Evolutionary conservation across 805 yeast genomes (phyloP).

Genomic region (Sugiyamaella qingdaonensis): DNA sequence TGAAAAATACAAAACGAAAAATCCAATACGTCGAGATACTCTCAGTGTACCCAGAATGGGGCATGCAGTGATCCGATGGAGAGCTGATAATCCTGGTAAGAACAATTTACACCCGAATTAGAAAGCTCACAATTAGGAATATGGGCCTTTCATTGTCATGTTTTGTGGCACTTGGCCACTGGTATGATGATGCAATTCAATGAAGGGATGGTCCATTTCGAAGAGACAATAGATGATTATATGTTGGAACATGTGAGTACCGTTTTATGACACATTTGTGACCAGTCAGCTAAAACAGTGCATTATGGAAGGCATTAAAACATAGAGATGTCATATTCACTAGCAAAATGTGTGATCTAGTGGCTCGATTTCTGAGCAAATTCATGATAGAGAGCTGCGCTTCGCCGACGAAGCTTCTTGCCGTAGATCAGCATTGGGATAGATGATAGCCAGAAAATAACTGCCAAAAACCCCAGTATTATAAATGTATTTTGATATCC

Average conservation of each 20-base stretch:
- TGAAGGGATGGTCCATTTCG: slow-evolving; percentile 28
- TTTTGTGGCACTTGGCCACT: slow-evolving; percentile 90
- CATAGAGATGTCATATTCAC: not conserved
- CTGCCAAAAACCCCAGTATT: slow-evolving; percentile 1
- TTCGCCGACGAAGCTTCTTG: slow-evolving; percentile 5
- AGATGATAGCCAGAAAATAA: slow-evolving; percentile 8
- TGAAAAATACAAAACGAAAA: slow-evolving; percentile 36
- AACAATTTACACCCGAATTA: no score
- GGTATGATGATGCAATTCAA: slow-evolving; percentile 49
- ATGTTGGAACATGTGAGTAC: slow-evolving; percentile 1
- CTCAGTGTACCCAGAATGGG: slow-evolving; percentile 40
- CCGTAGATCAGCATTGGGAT: slow-evolving; percentile 11
- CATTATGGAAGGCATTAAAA: not conserved
- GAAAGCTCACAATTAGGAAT: slow-evolving; percentile 31
- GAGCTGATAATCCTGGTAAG: slow-evolving; percentile 81
- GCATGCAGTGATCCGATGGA: slow-evolving; percentile 49
- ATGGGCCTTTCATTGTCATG: slow-evolving; percentile 93
- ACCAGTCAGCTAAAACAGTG: not conserved
- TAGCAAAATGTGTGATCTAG: not conserved
- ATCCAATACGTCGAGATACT: slow-evolving; percentile 67
- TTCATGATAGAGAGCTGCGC: slow-evolving; percentile 5
- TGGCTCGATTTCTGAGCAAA: slow-evolving; percentile 5
- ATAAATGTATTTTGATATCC: slow-evolving; percentile 10
- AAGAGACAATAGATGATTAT: slow-evolving; percentile 24
- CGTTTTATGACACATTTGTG: not conserved